Conservation (phyloP, 768 basidiomycete species). For the Lentinula detonsa region DNA sequence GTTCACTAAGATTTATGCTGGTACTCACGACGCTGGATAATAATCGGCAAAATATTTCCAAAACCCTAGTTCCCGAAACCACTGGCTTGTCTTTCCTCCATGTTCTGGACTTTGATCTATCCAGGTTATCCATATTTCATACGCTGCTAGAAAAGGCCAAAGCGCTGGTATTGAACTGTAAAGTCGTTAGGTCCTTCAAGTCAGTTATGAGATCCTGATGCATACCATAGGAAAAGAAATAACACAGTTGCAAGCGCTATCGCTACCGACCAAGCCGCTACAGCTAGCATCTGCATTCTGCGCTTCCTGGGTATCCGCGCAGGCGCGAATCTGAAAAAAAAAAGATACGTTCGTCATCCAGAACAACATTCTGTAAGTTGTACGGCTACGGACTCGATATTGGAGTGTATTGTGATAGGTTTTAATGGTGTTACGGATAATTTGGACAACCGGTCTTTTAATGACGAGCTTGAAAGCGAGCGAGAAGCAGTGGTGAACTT, state of each 20-base stretch:
- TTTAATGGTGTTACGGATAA: slow-evolving; percentile 52
- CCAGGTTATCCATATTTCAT: slow-evolving; percentile 71
- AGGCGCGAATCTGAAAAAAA: slow-evolving; percentile 65
- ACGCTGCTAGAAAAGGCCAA: slow-evolving; percentile 80
- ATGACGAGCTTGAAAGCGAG: slow-evolving; percentile 52
- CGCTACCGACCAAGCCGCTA: slow-evolving; percentile 83
- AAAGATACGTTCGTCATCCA: neutral
- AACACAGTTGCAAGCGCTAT: slow-evolving; percentile 59
- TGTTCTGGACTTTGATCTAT: slow-evolving; percentile 73
- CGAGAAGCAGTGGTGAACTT: slow-evolving; percentile 35
- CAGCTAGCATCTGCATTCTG: slow-evolving; percentile 82
- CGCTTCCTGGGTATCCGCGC: slow-evolving; percentile 81
- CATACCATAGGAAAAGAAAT: slow-evolving; percentile 83
- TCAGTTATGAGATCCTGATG: slow-evolving; percentile 10
- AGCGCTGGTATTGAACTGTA: slow-evolving; percentile 79
- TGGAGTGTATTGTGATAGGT: slow-evolving; percentile 60
- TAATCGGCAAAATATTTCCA: slow-evolving; percentile 94
- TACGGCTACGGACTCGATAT: slow-evolving; percentile 55
- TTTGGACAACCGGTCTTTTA: slow-evolving; percentile 59
- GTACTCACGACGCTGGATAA: slow-evolving; percentile 81
- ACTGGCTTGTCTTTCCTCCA: slow-evolving; percentile 65
- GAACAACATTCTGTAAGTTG: neutral
- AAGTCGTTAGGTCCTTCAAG: neutral
- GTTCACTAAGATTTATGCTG: too few relatives aligned
- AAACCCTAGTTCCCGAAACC: slow-evolving; percentile 63